Evolutionary conservation across 1,284 basidiomycete genomes (phyloP).

Genomic region (Mycocalia duriaeana): DNA sequence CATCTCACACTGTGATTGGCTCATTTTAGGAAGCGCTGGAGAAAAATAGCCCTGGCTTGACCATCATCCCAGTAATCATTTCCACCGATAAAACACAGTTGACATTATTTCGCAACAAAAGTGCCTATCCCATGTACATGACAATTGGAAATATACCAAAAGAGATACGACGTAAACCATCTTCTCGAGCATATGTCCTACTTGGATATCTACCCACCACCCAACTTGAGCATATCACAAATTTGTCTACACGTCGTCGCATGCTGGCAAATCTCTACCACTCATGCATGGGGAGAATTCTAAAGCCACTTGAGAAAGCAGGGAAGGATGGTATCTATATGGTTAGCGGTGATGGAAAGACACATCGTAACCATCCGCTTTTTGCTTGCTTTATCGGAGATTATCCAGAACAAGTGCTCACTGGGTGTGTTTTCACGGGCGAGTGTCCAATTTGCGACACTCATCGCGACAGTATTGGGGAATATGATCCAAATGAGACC

Average conservation of each 20-base stretch:
- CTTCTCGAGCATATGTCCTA: slow-evolving; percentile 25
- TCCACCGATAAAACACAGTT: slow-evolving; percentile 26
- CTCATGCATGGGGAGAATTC: slow-evolving; percentile 22
- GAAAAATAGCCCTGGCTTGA: slow-evolving; percentile 15
- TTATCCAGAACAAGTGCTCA: slow-evolving; percentile 22
- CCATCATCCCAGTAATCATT: slow-evolving; percentile 29
- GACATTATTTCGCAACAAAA: slow-evolving; percentile 25
- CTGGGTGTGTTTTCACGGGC: slow-evolving; percentile 13
- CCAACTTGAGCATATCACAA: slow-evolving; percentile 23
- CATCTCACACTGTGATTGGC: too few species aligned
- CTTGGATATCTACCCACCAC: slow-evolving; percentile 31
- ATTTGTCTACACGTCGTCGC: slow-evolving; percentile 15
- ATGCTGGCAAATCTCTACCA: slow-evolving; percentile 27
- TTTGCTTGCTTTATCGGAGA: slow-evolving; percentile 20
- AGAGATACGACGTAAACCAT: slow-evolving; percentile 28
- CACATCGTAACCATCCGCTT: slow-evolving; percentile 17
- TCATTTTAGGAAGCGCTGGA: slow-evolving; percentile 17
- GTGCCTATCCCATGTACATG: slow-evolving; percentile 33
- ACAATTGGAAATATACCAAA: slow-evolving; percentile 36
- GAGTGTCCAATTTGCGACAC: slow-evolving; percentile 16
- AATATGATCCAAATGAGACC: neutral
- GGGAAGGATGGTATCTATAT: slow-evolving; percentile 19
- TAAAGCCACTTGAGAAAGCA: slow-evolving; percentile 23
- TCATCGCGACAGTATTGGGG: slow-evolving; percentile 9
- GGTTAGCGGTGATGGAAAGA: slow-evolving; percentile 12